A percentile compares a stretch with the other conserved stretches of the same genome.
Conservation (phyloP, 1,284 basidiomycete species). For the Cutaneotrichosporon dermatis region DNA sequence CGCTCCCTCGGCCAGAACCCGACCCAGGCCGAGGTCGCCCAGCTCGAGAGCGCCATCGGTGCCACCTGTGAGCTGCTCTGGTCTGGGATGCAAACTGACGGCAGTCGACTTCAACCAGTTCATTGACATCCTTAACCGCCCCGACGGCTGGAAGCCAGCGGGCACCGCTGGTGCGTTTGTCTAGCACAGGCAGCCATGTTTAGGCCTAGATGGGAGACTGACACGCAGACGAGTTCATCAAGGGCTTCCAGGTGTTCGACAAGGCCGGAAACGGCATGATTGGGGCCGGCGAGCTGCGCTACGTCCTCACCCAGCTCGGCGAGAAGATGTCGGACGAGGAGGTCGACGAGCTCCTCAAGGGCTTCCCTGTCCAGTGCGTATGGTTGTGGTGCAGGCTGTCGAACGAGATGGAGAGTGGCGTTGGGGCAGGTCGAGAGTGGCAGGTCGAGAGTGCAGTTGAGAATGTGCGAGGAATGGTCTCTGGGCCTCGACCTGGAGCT, state of each 20-base stretch:
- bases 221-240: conserved; percentile 89
- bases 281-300: conserved; percentile 83
- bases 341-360: conserved; percentile 96
- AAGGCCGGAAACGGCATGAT: conserved; percentile 97
- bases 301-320: conserved; percentile 90
- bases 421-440: not conserved
- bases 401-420: too few relatives aligned
- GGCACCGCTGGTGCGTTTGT: conserved; percentile 71
- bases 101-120: conserved; percentile 86
- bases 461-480: too few relatives aligned
- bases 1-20: conserved; percentile 96
- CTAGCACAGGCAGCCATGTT: not conserved
- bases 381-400: too few relatives aligned
- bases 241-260: conserved; percentile 98
- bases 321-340: conserved; percentile 98
- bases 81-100: not conserved
- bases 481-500: not conserved
- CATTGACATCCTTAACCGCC: conserved; percentile 84
- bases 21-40: conserved; percentile 90
- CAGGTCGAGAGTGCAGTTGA: not conserved
- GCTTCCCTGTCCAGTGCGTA: conserved; percentile 50
- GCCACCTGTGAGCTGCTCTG: conserved; percentile 29
- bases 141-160: conserved; percentile 94
- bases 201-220: not conserved
- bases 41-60: conserved; percentile 64